A percentile compares a stretch with the other conserved stretches of the same genome.
These are phyloP conservation scores for Colletotrichum karsti DNA, from an alignment of 2,329 filamentous ascomycete genomes.

Conservation along the genomic window DNA sequence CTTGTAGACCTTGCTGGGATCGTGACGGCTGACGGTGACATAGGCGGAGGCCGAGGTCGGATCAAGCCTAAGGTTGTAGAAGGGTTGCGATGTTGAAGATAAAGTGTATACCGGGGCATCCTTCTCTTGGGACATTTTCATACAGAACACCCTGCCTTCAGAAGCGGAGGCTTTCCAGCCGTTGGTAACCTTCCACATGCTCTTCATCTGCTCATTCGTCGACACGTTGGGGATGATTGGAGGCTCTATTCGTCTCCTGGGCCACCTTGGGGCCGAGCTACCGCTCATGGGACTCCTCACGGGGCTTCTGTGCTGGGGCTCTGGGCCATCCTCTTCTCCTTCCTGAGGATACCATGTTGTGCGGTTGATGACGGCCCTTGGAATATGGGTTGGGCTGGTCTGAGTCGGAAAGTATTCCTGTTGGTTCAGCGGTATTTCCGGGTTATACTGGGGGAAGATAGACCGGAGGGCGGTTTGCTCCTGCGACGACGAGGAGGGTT, in stretches of 20 bases:
- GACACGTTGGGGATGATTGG: conserved; percentile 58
- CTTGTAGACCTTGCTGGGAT: conserved; percentile 67
- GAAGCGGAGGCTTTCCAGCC: conserved; percentile 71
- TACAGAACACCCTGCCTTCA: conserved; percentile 67
- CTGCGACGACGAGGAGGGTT: conserved; percentile 34
- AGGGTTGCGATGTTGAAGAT: conserved; percentile 67
- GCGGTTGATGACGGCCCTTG: conserved; percentile 71
- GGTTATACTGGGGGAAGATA: conserved; percentile 81
- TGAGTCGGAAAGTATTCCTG: conserved; percentile 78
- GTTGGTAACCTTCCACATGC: conserved; percentile 75
- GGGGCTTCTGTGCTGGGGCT: conserved; percentile 21
- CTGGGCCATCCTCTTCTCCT: conserved; percentile 34
- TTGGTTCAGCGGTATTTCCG: conserved; percentile 69
- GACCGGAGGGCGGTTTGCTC: conserved; percentile 63
- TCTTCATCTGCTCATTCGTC: conserved; percentile 69
- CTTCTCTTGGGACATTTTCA: conserved; percentile 62
- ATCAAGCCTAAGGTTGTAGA: conserved; percentile 73
- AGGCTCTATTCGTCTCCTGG: conserved; percentile 42
- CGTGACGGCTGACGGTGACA: conserved; percentile 66
- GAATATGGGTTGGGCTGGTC: conserved; percentile 69
- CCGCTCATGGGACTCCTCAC: conserved; percentile 13
- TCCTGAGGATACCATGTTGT: conserved; percentile 63
- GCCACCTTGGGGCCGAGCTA: conserved; percentile 35
- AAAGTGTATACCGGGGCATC: conserved; percentile 74
- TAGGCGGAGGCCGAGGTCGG: conserved; percentile 71